Percentiles rank a stretch among this genome's conserved stretches.
Conservation (phyloP, 2,329 filamentous ascomycete species). For the Didymellaceae sp. region DNA sequence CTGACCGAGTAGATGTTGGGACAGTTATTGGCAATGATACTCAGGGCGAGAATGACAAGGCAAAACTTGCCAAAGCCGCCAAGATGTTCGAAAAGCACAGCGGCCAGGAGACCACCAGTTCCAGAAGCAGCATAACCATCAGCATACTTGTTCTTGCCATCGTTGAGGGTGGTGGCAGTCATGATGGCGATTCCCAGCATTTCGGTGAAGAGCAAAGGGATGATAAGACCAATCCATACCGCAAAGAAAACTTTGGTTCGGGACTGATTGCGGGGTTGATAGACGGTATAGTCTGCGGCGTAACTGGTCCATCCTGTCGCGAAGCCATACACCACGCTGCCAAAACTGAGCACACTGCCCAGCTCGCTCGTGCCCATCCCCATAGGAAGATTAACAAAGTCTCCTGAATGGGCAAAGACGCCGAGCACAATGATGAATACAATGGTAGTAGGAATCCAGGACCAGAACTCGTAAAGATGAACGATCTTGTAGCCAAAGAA, state of each 20-base stretch:
- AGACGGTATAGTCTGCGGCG: constrained; percentile 81
- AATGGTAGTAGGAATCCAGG: constrained; percentile 75
- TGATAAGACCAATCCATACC: constrained; percentile 72
- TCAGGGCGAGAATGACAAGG: constrained; percentile 68
- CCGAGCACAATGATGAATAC: constrained; percentile 76
- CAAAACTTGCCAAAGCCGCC: constrained; percentile 77
- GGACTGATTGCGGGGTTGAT: constrained; percentile 70
- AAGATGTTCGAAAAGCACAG: constrained; percentile 67
- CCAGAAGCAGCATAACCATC: constrained; percentile 62
- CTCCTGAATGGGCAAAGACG: constrained; percentile 69
- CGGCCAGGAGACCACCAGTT: constrained; percentile 71
- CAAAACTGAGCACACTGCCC: constrained; percentile 68
- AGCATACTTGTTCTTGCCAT: constrained; percentile 61
- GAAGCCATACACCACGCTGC: constrained; percentile 71
- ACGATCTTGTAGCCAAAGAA: constrained; percentile 78
- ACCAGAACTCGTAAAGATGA: constrained; percentile 77
- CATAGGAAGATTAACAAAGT: constrained; percentile 69
- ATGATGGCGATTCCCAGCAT: constrained; percentile 74
- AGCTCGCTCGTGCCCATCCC: constrained; percentile 64
- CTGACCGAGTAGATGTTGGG: constrained; percentile 72
- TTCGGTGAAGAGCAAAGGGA: constrained; percentile 76
- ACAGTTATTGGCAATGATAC: constrained; percentile 73
- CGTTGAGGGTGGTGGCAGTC: constrained; percentile 66
- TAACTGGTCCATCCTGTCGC: constrained; percentile 76
- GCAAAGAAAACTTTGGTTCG: constrained; percentile 70